These are phyloP conservation scores for Lactarius evosmus DNA, from an alignment of 768 basidiomycete species.

Conservation along the genomic window DNA sequence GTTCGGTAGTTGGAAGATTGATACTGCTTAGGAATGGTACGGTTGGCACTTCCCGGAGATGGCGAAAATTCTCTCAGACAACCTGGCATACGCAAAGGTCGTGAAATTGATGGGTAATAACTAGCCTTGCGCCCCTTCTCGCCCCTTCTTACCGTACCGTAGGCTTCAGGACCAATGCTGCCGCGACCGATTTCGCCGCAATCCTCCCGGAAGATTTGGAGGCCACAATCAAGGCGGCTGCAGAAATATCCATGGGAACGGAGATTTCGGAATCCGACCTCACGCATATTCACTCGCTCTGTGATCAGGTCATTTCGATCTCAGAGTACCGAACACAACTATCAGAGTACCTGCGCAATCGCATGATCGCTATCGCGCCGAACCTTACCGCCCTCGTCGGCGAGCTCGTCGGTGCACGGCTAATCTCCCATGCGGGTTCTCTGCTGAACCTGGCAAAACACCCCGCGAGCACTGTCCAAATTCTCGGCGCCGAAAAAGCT, in stretches of 20 bases:
- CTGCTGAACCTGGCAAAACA: slow-evolving; percentile 69
- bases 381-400: slow-evolving; percentile 87
- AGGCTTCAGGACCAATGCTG: slow-evolving; percentile 95
- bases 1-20: neutral
- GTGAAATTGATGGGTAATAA: slow-evolving; percentile 82
- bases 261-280: slow-evolving; percentile 98
- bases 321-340: slow-evolving; percentile 92
- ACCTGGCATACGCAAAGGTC: slow-evolving; percentile 93
- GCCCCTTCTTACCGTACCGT: slow-evolving; percentile 9
- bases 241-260: slow-evolving; percentile 99
- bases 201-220: slow-evolving; percentile 98
- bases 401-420: slow-evolving; percentile 70
- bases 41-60: slow-evolving; percentile 99
- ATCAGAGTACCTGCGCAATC: slow-evolving; percentile 93
- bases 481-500: slow-evolving; percentile 74
- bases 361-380: slow-evolving; percentile 97
- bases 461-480: slow-evolving; percentile 76
- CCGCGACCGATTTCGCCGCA: slow-evolving; percentile 77
- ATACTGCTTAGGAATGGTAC: slow-evolving; percentile 90
- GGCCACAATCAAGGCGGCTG: slow-evolving; percentile 88
- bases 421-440: slow-evolving; percentile 74
- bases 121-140: neutral
- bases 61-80: slow-evolving; percentile 97
- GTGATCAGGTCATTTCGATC: slow-evolving; percentile 98
- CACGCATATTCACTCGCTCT: slow-evolving; percentile 92